phyloP scores from a whole-genome alignment of 176 grass and related monocot genomes.

The Rhynchospora pubera region DNA sequence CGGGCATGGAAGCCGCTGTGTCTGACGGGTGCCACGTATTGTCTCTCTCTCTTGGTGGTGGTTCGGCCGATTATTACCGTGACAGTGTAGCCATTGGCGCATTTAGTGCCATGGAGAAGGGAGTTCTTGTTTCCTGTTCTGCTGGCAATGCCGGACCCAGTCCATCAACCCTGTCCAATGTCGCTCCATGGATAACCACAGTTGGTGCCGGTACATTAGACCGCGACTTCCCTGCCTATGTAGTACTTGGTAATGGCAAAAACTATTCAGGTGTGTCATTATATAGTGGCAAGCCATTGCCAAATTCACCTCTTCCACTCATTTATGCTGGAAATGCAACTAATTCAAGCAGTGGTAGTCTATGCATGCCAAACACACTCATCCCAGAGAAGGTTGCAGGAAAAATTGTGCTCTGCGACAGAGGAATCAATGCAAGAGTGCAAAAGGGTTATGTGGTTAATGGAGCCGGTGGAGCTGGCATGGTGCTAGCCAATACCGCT shows the following conservation, averaged over 20 bases:
- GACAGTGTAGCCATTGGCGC: constrained; percentile 86
- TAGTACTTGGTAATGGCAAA: constrained; percentile 60
- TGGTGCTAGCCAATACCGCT: constrained; percentile 78
- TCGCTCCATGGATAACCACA: constrained; percentile 79
- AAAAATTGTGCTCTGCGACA: constrained; percentile 81
- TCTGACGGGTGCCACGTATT: constrained; percentile 75
- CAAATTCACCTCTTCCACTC: constrained; percentile 27
- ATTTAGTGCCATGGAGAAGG: constrained; percentile 69
- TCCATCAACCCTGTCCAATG: constrained; percentile 59
- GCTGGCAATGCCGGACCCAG: constrained; percentile 68
- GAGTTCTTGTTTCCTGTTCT: constrained; percentile 74
- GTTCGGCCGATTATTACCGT: constrained; percentile 53
- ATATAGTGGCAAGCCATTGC: constrained; percentile 55
- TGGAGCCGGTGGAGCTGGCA: constrained; percentile 60
- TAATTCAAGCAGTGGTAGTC: constrained; percentile 63
- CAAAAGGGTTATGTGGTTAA: constrained; percentile 79
- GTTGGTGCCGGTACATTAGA: constrained; percentile 69
- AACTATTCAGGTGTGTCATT: constrained; percentile 72
- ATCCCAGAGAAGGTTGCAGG: constrained; percentile 56
- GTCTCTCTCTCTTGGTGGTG: constrained; percentile 78
- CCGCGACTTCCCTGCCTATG: constrained; percentile 89
- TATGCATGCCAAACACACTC: constrained; percentile 73
- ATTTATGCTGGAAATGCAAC: constrained; percentile 73
- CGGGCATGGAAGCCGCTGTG: constrained; percentile 67
- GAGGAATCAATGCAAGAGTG: constrained; percentile 65